Base-by-base conservation (phyloP, 257 asterid genomes). In the Schizonepeta tenuifolia region DNA sequence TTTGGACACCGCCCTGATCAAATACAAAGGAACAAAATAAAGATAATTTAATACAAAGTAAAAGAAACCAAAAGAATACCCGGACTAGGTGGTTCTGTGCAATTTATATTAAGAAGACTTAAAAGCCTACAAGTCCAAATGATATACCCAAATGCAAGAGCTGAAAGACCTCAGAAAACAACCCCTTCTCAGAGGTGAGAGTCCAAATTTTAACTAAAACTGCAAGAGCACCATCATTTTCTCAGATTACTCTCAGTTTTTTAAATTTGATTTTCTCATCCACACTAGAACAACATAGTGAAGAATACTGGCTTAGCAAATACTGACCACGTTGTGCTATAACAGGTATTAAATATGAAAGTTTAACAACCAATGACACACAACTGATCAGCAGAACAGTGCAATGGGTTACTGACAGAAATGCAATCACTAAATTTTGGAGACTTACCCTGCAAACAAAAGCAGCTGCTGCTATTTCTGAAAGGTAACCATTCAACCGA, bases 381-480 rank as follows among this genome's bases (percentile, higher is more conserved):
- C 60, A 67, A 33, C 46, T 65, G 7, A 10, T 40, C 41, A 57
- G 71, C 41, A 17, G 64, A 71, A 55, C 31, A 47, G n/a, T 58
- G 15, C 21, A 53, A 59, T 26, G 60, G 51, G 12, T 44, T 46
- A 53, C 31, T 40, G 56, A 78, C 18, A 65, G 20, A 17, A 14
- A 59, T 21, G 26, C 43, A 6, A 36, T 44, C 54, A 73, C 59
- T 47, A 59, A 60, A 43, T 49, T 21, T 22, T 53, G 65, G 74
- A 61, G 17, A 76, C 90, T 72, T 72, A 95, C 99, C 82, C 91
- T 89, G 85, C 99, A 95, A 77, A 92, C 99, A 86, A 90, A 95
- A 68, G 99, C 95, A 58, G 99, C 99, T 24, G 99, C 99, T 43
- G 97, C 98, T 79, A 95, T 75, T 76, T 95, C 99, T n/a, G 96